phyloP scores from a whole-genome alignment of 192 early-diverging fungal species.

The Haplosporangium gracile region DNA sequence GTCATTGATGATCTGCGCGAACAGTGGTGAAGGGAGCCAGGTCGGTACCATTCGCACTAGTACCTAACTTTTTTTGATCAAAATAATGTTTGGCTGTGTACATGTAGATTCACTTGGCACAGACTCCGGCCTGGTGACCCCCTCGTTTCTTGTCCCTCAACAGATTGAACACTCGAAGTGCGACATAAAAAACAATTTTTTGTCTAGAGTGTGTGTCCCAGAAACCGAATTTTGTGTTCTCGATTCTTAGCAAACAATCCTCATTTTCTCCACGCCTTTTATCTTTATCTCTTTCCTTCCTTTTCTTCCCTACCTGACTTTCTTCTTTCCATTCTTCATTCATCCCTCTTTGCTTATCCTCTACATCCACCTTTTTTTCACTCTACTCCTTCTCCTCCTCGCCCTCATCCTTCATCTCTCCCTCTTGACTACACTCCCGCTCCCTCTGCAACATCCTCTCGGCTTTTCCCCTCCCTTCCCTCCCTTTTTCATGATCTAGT shows the following conservation, averaged over 20 bases:
- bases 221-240: too few species aligned
- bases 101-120: background rate
- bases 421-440: background rate
- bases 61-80: background rate
- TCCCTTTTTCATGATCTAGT: constrained; percentile 1
- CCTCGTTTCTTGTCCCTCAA: background rate
- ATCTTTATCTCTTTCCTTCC: background rate
- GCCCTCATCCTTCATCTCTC: background rate
- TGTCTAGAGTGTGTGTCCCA: too few species aligned
- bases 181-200: background rate
- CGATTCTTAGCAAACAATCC: too few species aligned
- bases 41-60: background rate
- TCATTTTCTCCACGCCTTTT: too few species aligned
- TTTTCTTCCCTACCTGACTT: background rate
- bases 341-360: background rate
- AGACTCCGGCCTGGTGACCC: background rate
- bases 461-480: too few species aligned
- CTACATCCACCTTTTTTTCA: background rate
- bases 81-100: background rate
- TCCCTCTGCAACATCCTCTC: background rate
- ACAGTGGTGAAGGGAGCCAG: background rate
- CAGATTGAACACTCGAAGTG: background rate
- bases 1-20: background rate
- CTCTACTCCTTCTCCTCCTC: background rate
- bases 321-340: background rate